A percentile compares a stretch with the other conserved stretches of the same genome.
phyloP scores from a whole-genome alignment of 768 basidiomycete species.

The Zangia roseola region DNA sequence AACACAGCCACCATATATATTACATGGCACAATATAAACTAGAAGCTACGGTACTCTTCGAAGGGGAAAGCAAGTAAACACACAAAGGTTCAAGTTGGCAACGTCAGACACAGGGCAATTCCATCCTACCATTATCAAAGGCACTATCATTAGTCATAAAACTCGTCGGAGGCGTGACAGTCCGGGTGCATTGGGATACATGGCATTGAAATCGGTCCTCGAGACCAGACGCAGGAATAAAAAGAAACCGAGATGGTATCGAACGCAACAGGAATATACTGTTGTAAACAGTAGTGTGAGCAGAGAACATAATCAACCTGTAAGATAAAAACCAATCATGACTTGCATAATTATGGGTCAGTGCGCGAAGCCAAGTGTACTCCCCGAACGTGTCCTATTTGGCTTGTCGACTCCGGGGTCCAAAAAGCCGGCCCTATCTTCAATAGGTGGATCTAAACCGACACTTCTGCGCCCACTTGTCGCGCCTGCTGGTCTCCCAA shows the following conservation, averaged over 20 bases:
- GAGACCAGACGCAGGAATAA: conserved; percentile 20
- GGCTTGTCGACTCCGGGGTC: conserved; percentile 18
- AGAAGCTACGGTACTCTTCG: background rate
- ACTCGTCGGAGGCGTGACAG: conserved; percentile 19
- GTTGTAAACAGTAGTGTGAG: conserved; percentile 12
- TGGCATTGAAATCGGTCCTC: conserved; percentile 20
- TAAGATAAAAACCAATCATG: conserved; percentile 10
- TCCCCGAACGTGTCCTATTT: conserved; percentile 30
- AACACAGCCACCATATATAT: conserved; percentile 18
- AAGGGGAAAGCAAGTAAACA: conserved; percentile 12
- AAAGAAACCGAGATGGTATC: conserved; percentile 8
- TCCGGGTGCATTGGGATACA: conserved; percentile 9
- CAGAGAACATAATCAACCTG: conserved; percentile 4
- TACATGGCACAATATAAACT: conserved; percentile 8
- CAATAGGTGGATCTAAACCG: conserved; percentile 27
- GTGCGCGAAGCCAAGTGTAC: conserved; percentile 21
- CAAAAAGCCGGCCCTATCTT: conserved; percentile 17
- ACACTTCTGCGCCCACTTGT: conserved; percentile 45
- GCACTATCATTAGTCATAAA: conserved; percentile 25
- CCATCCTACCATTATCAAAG: conserved; percentile 20
- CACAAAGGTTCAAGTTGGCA: conserved; percentile 1
- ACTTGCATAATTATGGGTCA: conserved; percentile 18
- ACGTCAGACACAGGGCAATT: conserved; percentile 6
- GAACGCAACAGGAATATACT: conserved; percentile 13
- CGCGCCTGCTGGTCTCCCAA: conserved; percentile 40